Base-by-base conservation (phyloP, 441 rosid genomes). In the Breynia disticha region DNA sequence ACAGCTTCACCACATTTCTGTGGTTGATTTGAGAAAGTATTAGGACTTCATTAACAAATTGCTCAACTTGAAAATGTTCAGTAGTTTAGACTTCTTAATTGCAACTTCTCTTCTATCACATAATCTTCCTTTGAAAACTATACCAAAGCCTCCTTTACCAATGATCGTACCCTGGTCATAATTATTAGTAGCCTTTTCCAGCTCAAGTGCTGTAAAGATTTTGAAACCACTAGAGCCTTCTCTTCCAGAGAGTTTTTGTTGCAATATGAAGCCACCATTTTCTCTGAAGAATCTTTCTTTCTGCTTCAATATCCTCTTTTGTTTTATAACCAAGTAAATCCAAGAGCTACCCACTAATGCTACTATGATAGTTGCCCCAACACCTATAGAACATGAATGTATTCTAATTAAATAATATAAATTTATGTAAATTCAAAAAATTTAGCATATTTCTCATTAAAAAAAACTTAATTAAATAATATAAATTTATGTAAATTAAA, bases 1-100 rank as follows among this genome's bases (percentile, higher is more conserved):
- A 16, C 1, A 78, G 65, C 48, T 70, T 72, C 4, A 78, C 80
- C 5, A 59, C 71, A 19, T 78, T 70, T 18, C 66, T 61, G 11
- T 76, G 77, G 18, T 71, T 65, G 37, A 79, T 67, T 44, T 76
- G 72, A 0, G 73, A 73, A 6, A 79, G 66, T 2, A 76, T 56
- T n/a, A 52, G 15, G 5, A 75, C 61, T 39, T 75, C 76, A 20
- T 78, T 75, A 17, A 75, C 60, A 53, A 75, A 75, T 20, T 62
- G 73, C 6, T 72, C 59, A 24, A 60, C 48, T 52, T 78, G 79
- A 16, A 37, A 54, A 0, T 19, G 39, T 18, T 66, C 78, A 16
- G 57, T 46, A 0, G 64, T 16, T 60, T 72, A 1, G 78, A 68
- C 19, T 60, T 76, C 52, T 71, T 79, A 7, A 76, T 73, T 1